Base-by-base conservation (phyloP, 371 early-diverging fungal species). In the Chytridium lagenaria region DNA sequence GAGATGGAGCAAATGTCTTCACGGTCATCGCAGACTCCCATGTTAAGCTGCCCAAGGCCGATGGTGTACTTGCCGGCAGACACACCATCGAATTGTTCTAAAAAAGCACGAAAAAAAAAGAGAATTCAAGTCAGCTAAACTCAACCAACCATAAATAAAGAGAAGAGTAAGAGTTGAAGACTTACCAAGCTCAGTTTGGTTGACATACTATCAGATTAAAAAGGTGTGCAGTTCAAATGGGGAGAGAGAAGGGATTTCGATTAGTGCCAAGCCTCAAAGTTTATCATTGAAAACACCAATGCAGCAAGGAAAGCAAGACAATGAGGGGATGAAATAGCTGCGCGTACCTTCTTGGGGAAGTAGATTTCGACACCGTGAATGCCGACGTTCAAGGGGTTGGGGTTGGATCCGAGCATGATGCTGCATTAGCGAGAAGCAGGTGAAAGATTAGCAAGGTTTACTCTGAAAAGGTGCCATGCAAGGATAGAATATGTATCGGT, bases 31-130 rank as follows among this genome's bases (percentile, higher is more conserved):
- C 92, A 91, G 77, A 97, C 91, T 33, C 92, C 94, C 98, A 98
- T 98, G 79, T 91, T 91, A 67, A 87, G 90, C 85, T 97, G 98
- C 50, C 98, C 98, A 30, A 98, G 90, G 73, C 98, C 98, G 76
- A 97, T 95, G 67, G 97, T 96, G 83, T 98, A 98, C 87, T 97
- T 98, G 75, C 98, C 98, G 59, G 92, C 84, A 40, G 96, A 94
- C 52, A 94, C 97, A 50, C 93, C 92, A 82, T 98, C 96, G 83
- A 92, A 92, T 78, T 89, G 82, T 82, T 97, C 98, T 61, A 34
- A 7, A 37, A 7, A 37, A 34, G 12, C 84, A 90, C n/a, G n/a
- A n/a, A n/a, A n/a, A n/a, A n/a, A n/a, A n/a, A n/a, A n/a, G n/a
- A n/a, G n/a, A n/a, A n/a, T n/a, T n/a, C n/a, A n/a, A n/a, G n/a